phyloP scores from a whole-genome alignment of 768 basidiomycete genomes.

The Phanerodontia chrysosporium region DNA sequence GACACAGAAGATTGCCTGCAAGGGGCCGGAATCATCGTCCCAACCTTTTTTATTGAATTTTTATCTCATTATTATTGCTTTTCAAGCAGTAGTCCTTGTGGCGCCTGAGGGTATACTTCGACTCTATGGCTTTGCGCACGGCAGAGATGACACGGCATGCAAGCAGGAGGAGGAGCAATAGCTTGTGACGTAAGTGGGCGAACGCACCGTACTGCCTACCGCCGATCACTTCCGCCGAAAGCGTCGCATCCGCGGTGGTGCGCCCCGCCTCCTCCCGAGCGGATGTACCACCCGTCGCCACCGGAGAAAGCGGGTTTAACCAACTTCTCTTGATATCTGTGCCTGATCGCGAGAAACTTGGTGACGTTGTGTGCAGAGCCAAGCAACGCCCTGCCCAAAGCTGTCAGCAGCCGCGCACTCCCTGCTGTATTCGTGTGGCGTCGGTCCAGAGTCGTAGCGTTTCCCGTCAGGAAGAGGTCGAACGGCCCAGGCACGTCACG shows the following conservation, averaged over 20 bases:
- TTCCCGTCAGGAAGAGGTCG: background rate
- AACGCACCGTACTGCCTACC: background rate
- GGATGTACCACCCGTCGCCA: background rate
- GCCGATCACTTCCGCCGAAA: background rate
- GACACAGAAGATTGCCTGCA: too few species aligned
- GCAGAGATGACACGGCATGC: too few species aligned
- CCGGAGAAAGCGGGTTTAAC: background rate
- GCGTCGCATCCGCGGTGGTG: background rate
- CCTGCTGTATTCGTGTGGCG: background rate
- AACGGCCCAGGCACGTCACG: background rate
- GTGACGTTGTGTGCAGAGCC: background rate
- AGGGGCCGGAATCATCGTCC: too few species aligned
- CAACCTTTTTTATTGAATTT: too few species aligned
- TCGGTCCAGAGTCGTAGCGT: background rate
- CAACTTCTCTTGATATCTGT: background rate
- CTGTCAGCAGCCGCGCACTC: background rate
- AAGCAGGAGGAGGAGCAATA: too few species aligned
- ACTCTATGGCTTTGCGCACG: too few species aligned
- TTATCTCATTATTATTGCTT: too few species aligned
- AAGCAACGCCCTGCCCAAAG: background rate
- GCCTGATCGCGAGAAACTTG: background rate
- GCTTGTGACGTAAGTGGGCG: too few species aligned
- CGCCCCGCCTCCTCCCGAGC: background rate
- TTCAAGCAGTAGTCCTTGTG: too few species aligned
- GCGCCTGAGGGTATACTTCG: too few species aligned